phyloP scores from a whole-genome alignment of 805 yeast species.

The Candida boidinii region DNA sequence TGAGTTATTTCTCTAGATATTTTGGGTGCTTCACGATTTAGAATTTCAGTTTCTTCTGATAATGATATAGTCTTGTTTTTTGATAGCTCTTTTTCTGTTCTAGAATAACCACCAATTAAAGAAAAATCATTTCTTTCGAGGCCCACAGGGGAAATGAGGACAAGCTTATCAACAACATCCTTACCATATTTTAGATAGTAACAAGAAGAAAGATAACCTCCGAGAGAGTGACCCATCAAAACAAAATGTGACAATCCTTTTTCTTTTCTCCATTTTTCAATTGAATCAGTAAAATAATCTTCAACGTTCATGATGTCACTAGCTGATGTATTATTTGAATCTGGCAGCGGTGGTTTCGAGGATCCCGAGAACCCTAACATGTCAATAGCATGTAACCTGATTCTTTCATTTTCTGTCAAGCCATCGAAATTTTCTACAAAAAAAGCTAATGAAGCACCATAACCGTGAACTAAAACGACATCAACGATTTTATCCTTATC shows the following conservation, averaged over 20 bases:
- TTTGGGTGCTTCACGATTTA: slow-evolving; percentile 20
- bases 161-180: slow-evolving; percentile 38
- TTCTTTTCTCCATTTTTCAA: slow-evolving; percentile 56
- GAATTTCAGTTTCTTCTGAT: slow-evolving; percentile 11
- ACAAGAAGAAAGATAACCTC: slow-evolving; percentile 65
- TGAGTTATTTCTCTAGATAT: slow-evolving; percentile 23
- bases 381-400: slow-evolving; percentile 59
- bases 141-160: slow-evolving; percentile 70
- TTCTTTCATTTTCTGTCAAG: slow-evolving; percentile 42
- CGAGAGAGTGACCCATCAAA: slow-evolving; percentile 73
- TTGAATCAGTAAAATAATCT: slow-evolving; percentile 46
- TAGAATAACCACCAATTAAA: slow-evolving; percentile 8
- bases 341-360: slow-evolving; percentile 39
- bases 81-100: slow-evolving; percentile 2
- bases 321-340: slow-evolving; percentile 16
- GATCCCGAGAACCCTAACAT: slow-evolving; percentile 67
- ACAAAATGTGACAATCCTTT: slow-evolving; percentile 42
- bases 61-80: neutral
- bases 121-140: slow-evolving; percentile 60
- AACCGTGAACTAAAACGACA: slow-evolving; percentile 80
- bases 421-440: slow-evolving; percentile 62
- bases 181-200: slow-evolving; percentile 54
- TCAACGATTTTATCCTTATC: slow-evolving; percentile 22
- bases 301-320: slow-evolving; percentile 40
- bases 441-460: slow-evolving; percentile 83